phyloP scores from a whole-genome alignment of 495 filamentous ascomycete genomes.

The Polyplosphaeria fusca region DNA sequence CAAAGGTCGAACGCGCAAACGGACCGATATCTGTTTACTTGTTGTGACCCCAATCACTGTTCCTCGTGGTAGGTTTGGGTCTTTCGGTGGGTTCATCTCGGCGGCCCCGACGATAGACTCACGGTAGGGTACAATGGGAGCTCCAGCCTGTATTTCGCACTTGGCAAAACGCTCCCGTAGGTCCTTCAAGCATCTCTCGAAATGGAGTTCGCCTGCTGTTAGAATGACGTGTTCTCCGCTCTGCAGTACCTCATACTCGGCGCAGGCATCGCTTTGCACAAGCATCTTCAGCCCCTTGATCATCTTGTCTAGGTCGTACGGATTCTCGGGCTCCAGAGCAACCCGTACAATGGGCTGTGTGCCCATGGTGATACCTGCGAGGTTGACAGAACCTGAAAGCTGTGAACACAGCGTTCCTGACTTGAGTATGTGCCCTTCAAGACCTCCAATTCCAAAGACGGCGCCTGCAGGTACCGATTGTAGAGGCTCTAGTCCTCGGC shows the following conservation, averaged over 20 bases:
- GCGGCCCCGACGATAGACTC: slow-evolving; percentile 82
- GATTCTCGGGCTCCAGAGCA: slow-evolving; percentile 84
- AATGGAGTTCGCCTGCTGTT: slow-evolving; percentile 90
- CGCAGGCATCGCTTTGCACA: slow-evolving; percentile 93
- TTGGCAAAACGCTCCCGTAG: slow-evolving; percentile 87
- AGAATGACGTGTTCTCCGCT: slow-evolving; percentile 94
- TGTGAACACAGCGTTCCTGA: slow-evolving; percentile 91
- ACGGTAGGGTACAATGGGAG: slow-evolving; percentile 91
- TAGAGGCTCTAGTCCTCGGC: slow-evolving; percentile 78
- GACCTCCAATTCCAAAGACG: slow-evolving; percentile 91
- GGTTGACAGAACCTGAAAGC: slow-evolving; percentile 82
- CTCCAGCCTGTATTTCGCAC: slow-evolving; percentile 92
- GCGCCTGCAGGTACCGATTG: slow-evolving; percentile 85
- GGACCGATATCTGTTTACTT: slow-evolving; percentile 79
- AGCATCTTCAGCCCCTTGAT: slow-evolving; percentile 81
- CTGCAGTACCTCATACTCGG: slow-evolving; percentile 87
- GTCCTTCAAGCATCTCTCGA: slow-evolving; percentile 93
- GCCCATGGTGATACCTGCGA: slow-evolving; percentile 78
- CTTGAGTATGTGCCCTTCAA: slow-evolving; percentile 89
- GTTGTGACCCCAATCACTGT: slow-evolving; percentile 69
- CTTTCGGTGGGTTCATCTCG: slow-evolving; percentile 86
- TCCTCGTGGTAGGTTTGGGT: slow-evolving; percentile 85
- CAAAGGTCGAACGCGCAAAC: slow-evolving; percentile 75
- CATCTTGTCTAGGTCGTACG: slow-evolving; percentile 88
- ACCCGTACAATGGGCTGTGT: slow-evolving; percentile 91